phyloP scores from a whole-genome alignment of 106 monocot species.

The Dioscorea dumetorum region DNA sequence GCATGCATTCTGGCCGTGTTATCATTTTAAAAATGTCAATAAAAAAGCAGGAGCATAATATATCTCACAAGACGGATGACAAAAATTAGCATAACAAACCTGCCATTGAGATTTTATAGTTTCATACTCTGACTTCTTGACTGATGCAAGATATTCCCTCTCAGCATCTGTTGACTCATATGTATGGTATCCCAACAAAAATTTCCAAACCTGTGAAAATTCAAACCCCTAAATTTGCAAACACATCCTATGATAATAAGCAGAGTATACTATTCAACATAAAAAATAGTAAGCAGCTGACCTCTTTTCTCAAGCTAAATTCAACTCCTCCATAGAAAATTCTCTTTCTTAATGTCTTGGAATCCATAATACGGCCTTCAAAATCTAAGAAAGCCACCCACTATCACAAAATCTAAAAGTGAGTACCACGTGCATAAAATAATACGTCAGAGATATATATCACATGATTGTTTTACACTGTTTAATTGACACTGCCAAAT shows the following conservation, averaged over 20 bases:
- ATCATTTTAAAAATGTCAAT: too few relatives aligned
- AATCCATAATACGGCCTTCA: conserved; percentile 80
- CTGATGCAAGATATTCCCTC: conserved; percentile 67
- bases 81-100: conserved; percentile 21
- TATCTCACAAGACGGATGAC: too few relatives aligned
- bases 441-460: too few relatives aligned
- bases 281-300: conserved; percentile 8
- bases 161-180: conserved; percentile 95
- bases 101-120: conserved; percentile 89
- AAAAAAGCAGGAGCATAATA: too few relatives aligned
- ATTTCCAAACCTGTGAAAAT: conserved; percentile 65
- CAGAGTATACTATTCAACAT: too few relatives aligned
- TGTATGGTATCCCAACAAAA: conserved; percentile 74
- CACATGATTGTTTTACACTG: too few relatives aligned
- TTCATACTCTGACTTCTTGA: conserved; percentile 72
- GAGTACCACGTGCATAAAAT: too few relatives aligned
- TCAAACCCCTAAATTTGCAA: too few relatives aligned
- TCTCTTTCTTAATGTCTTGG: conserved; percentile 63
- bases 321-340: conserved; percentile 96
- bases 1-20: too few relatives aligned
- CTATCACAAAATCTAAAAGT: conserved; percentile 20
- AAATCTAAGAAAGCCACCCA: conserved; percentile 65
- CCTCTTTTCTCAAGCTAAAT: conserved; percentile 71
- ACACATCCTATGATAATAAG: too few relatives aligned
- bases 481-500: too few relatives aligned